Percentiles rank a stretch among this genome's conserved stretches.
phyloP scores from a whole-genome alignment of 768 basidiomycete species.

The Termitomyces sp. region DNA sequence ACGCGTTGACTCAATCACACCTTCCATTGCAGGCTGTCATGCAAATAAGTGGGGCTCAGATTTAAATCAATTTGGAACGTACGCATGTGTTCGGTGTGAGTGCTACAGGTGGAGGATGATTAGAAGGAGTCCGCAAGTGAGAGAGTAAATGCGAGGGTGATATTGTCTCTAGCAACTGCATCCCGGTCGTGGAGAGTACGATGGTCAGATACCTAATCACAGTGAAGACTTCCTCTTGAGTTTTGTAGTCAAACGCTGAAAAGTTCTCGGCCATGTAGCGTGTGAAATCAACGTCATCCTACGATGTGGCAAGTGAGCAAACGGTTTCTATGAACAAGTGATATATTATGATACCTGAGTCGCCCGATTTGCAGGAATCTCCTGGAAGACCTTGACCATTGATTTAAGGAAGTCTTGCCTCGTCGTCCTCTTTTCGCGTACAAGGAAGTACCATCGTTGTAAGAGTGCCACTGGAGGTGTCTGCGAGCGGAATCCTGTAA shows the following conservation, averaged over 20 bases:
- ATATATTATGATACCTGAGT: conserved; percentile 39
- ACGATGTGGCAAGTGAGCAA: conserved; percentile 1
- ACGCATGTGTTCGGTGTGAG: conserved; percentile 10
- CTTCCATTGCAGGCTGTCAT: conserved; percentile 16
- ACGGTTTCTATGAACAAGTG: no score
- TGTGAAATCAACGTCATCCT: conserved; percentile 82
- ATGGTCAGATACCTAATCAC: conserved; percentile 77
- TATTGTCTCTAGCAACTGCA: conserved; percentile 71
- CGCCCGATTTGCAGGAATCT: conserved; percentile 48
- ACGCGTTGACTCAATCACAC: conserved; percentile 9
- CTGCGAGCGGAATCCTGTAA: conserved; percentile 58
- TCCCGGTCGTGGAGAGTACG: conserved; percentile 72
- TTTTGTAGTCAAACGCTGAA: conserved; percentile 89
- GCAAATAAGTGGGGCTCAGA: background rate
- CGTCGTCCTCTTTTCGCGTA: conserved; percentile 83
- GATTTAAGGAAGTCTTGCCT: conserved; percentile 86
- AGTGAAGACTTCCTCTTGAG: conserved; percentile 86
- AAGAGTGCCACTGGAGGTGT: conserved; percentile 69
- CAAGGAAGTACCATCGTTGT: conserved; percentile 85
- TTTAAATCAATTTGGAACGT: background rate
- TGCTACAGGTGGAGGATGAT: conserved; percentile 3
- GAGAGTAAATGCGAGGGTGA: conserved; percentile 67
- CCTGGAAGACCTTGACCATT: conserved; percentile 77
- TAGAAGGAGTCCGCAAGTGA: conserved; percentile 40
- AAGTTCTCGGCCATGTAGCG: conserved; percentile 97